A percentile compares a stretch with the other conserved stretches of the same genome.
Evolutionary conservation across 2,329 filamentous ascomycete genomes (phyloP).

Genomic region (Pseudocercospora ulei): DNA sequence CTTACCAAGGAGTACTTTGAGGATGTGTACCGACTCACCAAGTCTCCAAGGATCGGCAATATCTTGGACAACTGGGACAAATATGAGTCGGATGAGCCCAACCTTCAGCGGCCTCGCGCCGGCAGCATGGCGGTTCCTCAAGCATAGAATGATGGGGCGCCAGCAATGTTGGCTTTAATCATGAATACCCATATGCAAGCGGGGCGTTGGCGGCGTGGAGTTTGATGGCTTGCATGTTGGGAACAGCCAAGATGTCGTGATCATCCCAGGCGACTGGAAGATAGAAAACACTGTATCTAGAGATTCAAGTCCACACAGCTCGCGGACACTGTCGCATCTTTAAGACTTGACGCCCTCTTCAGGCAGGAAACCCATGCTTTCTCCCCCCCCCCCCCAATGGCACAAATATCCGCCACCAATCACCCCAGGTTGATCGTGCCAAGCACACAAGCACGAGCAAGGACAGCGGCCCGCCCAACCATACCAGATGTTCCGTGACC

Average conservation of each 20-base stretch:
- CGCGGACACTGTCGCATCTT: too few species aligned
- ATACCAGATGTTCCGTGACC: too few species aligned
- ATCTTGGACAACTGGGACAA: conserved; percentile 67
- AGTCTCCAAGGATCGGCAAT: conserved; percentile 63
- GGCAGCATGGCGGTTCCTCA: conserved; percentile 26
- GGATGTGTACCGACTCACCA: conserved; percentile 92
- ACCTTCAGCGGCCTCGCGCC: conserved; percentile 25
- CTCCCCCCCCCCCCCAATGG: too few species aligned
- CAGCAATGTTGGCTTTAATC: conserved; percentile 1
- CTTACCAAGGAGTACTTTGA: conserved; percentile 98
- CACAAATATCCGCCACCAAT: too few species aligned
- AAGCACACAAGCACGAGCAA: too few species aligned
- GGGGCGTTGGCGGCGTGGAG: not conserved
- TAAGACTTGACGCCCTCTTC: too few species aligned
- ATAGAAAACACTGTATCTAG: conserved; percentile 4
- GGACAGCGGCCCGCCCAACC: too few species aligned
- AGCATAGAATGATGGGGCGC: conserved; percentile 2
- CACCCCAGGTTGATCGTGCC: too few species aligned
- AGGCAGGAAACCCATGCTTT: too few species aligned
- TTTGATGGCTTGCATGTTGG: not conserved
- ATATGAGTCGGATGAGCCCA: conserved; percentile 39
- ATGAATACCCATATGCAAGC: conserved; percentile 3
- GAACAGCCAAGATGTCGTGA: not conserved
- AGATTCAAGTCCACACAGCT: too few species aligned
- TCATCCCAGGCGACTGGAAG: conserved; percentile 6